Conservation (phyloP, 1,284 basidiomycete species). For the Tylopilus orsonianus region DNA sequence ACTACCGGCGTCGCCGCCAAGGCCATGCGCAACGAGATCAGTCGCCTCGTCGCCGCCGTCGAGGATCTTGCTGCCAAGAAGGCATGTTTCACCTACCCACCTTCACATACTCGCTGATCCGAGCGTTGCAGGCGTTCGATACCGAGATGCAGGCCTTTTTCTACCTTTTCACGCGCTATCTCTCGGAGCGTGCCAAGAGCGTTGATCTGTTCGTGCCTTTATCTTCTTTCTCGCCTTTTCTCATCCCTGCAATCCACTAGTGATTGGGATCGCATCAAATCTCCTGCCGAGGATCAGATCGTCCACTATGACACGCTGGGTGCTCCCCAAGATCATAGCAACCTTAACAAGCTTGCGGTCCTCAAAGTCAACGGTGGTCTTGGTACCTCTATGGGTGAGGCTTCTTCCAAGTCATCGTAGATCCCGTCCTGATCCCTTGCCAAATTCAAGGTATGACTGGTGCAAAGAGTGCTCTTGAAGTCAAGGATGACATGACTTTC, state of each 20-base stretch:
- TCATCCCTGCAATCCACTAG: constrained; percentile 43
- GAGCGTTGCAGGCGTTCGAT: constrained; percentile 76
- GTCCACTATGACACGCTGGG: constrained; percentile 82
- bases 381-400: constrained; percentile 91
- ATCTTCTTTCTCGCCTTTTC: constrained; percentile 12
- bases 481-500: constrained; percentile 99
- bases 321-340: constrained; percentile 58
- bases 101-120: constrained; percentile 13
- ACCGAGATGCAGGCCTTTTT: constrained; percentile 99
- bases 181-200: constrained; percentile 92
- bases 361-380: constrained; percentile 99
- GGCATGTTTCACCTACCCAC: constrained; percentile 46
- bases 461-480: constrained; percentile 88
- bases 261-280: constrained; percentile 97
- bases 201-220: constrained; percentile 80
- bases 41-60: constrained; percentile 85
- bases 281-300: constrained; percentile 92
- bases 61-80: constrained; percentile 79
- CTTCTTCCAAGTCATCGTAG: not conserved
- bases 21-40: constrained; percentile 98
- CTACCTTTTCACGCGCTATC: constrained; percentile 97
- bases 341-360: constrained; percentile 94
- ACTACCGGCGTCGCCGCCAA: constrained; percentile 97
- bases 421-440: constrained; percentile 14
- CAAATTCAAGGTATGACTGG: constrained; percentile 77